Conservation (phyloP, 139 green algal species). For the Chlamydomonas sp. region DNA sequence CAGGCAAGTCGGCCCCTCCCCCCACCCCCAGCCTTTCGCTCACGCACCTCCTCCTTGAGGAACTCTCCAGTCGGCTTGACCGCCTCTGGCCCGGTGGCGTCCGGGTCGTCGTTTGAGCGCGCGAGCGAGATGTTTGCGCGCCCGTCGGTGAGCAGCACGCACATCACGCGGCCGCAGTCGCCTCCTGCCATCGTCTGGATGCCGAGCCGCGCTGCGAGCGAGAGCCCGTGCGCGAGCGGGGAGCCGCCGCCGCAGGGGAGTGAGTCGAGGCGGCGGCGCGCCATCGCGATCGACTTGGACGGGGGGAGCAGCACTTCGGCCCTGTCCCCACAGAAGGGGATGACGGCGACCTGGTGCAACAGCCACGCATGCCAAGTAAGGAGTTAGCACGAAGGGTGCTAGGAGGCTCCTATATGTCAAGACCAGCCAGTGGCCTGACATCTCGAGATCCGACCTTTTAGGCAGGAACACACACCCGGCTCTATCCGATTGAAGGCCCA, state of each 20-base stretch:
- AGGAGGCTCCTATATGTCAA: too few species aligned
- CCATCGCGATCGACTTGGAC: conserved; percentile 97
- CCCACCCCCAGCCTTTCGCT: too few species aligned
- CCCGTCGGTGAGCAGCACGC: conserved; percentile 96
- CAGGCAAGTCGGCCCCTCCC: too few species aligned
- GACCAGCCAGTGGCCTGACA: too few species aligned
- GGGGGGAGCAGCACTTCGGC: conserved; percentile 96
- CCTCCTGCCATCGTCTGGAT: conserved; percentile 42
- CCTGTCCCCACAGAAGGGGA: conserved; percentile 96
- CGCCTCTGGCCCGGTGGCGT: conserved; percentile 73
- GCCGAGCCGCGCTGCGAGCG: conserved; percentile 61
- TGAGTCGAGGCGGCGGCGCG: conserved; percentile 82
- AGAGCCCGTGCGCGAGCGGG: conserved; percentile 91
- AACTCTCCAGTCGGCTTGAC: conserved; percentile 56
- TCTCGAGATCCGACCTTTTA: too few species aligned
- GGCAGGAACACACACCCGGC: too few species aligned
- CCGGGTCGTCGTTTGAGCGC: conserved; percentile 87
- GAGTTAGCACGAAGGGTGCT: too few species aligned
- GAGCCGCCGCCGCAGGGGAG: conserved; percentile 96
- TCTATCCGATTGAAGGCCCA: too few species aligned
- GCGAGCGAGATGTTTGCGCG: conserved; percentile 89
- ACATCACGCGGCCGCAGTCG: conserved; percentile 90
- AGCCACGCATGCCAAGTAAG: too few species aligned
- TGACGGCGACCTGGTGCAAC: conserved; percentile 86
- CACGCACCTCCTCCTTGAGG: conserved; percentile 51